Conservation (phyloP, 2,329 filamentous ascomycete species). For the Penicillium verrucosum region DNA sequence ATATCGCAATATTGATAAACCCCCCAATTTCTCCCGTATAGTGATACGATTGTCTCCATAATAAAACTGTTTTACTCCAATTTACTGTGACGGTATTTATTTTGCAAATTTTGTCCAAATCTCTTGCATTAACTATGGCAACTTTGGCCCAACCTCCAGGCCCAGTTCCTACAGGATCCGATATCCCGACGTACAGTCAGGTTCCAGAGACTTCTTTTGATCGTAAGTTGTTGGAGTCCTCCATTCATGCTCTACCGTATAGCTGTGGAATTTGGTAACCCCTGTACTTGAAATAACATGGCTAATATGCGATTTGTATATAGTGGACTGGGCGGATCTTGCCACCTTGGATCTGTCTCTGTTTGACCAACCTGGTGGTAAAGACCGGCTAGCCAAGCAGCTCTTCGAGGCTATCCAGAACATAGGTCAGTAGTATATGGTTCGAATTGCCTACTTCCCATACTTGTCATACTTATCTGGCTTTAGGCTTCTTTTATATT, state of each 20-base stretch:
- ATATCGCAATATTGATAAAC: neutral
- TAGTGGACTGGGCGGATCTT: constrained; percentile 51
- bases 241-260: neutral
- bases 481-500: constrained; percentile 57
- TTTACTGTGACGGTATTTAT: neutral
- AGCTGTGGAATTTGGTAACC: accelerated
- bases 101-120: neutral
- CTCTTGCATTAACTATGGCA: neutral
- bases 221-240: neutral
- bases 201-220: constrained; percentile 10
- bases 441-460: accelerated
- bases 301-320: neutral
- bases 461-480: constrained; percentile 10
- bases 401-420: constrained; percentile 51
- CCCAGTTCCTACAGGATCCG: neutral
- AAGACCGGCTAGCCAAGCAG: constrained; percentile 51
- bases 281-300: neutral
- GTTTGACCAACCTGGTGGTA: constrained; percentile 53
- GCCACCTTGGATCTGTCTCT: constrained; percentile 55
- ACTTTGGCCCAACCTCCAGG: neutral
- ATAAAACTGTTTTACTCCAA: neutral
- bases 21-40: neutral
- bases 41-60: neutral
- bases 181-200: constrained; percentile 11
- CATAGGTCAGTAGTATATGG: constrained; percentile 28